Conservation (phyloP, 148 eudicot species). For the Camellia granthamiana region DNA sequence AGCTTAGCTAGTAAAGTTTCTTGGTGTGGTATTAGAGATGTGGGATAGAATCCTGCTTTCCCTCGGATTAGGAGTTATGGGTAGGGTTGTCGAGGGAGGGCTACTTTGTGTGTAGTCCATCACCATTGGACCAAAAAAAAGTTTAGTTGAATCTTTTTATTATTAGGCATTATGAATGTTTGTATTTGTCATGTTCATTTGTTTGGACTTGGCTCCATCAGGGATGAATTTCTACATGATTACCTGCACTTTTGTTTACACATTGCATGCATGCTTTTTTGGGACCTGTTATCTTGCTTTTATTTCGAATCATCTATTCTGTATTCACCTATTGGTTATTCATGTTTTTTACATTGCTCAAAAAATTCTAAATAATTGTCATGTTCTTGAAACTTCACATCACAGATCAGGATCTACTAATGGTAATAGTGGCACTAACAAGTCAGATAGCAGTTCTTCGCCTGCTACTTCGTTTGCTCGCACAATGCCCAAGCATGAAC, state of each 20-base stretch:
- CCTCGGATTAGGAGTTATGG: neutral
- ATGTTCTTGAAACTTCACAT: neutral
- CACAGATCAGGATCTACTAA: slow-evolving; percentile 60
- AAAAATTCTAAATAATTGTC: neutral
- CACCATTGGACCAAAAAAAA: neutral
- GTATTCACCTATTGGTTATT: neutral
- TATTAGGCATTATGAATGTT: neutral
- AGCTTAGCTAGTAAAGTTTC: neutral
- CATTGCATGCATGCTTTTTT: neutral
- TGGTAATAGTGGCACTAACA: slow-evolving; percentile 50
- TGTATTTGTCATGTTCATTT: neutral
- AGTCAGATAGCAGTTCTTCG: slow-evolving; percentile 49
- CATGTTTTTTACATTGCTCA: slow-evolving; percentile 1
- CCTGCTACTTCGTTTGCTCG: slow-evolving; percentile 53
- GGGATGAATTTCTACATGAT: neutral
- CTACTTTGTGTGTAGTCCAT: neutral
- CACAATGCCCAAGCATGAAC: slow-evolving; percentile 54
- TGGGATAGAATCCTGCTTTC: neutral
- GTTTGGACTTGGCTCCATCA: neutral
- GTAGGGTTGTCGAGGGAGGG: neutral
- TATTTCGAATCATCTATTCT: neutral
- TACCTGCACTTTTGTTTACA: neutral
- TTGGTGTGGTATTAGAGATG: neutral
- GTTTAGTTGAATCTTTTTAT: neutral
- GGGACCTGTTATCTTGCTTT: slow-evolving; percentile 1